These are phyloP conservation scores for Penicillium psychrofluorescens DNA, from an alignment of 495 filamentous ascomycete genomes.

Conservation along the genomic window DNA sequence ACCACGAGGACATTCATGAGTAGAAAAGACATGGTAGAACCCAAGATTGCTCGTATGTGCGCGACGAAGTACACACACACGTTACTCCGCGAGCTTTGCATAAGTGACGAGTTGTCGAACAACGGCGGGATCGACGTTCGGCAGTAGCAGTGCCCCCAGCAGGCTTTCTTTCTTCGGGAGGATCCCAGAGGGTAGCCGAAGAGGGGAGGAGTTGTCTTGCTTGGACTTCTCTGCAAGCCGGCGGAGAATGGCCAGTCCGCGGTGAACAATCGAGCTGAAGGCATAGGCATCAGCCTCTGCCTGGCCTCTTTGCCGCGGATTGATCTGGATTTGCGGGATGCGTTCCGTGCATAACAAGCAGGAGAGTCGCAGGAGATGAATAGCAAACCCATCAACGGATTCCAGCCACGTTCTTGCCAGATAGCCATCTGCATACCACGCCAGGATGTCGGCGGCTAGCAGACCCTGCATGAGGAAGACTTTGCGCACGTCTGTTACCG, in stretches of 20 bases:
- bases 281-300: conserved; percentile 39
- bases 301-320: conserved; percentile 26
- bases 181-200: conserved; percentile 52
- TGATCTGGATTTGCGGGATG: conserved; percentile 29
- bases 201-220: conserved; percentile 41
- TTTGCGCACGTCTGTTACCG: conserved; percentile 72
- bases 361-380: conserved; percentile 66
- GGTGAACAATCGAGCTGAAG: conserved; percentile 54
- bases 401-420: conserved; percentile 79
- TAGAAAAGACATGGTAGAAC: conserved; percentile 26
- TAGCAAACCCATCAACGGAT: conserved; percentile 77
- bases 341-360: conserved; percentile 59
- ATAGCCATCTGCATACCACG: conserved; percentile 60
- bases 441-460: conserved; percentile 82
- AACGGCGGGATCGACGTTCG: conserved; percentile 50
- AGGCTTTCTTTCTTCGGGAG: conserved; percentile 65
- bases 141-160: conserved; percentile 58
- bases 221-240: conserved; percentile 65
- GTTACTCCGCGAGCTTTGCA: conserved; percentile 51
- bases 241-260: conserved; percentile 62
- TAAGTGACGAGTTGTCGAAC: conserved; percentile 69
- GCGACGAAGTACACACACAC: not conserved
- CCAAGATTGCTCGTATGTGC: conserved; percentile 17
- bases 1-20: conserved; percentile 22
- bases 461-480: conserved; percentile 86